A percentile compares a stretch with the other conserved stretches of the same genome.
Conservation (phyloP, 2,329 filamentous ascomycete species). For the Teratosphaeria zuluensis region DNA sequence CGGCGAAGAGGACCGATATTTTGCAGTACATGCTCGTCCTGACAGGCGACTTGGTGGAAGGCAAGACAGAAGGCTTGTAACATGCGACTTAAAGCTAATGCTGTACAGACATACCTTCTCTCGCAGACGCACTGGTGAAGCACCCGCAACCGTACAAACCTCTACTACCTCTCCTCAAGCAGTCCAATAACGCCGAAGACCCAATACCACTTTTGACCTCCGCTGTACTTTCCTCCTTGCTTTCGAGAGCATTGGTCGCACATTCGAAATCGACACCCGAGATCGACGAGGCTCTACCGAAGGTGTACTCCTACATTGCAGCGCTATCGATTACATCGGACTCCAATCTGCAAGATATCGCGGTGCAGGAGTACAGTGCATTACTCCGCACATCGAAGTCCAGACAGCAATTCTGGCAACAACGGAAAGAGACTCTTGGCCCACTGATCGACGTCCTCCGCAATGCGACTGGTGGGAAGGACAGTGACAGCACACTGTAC, state of each 20-base stretch:
- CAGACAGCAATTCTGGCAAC: conserved; percentile 80
- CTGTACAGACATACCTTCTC: conserved; percentile 60
- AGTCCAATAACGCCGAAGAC: conserved; percentile 75
- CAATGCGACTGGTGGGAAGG: conserved; percentile 63
- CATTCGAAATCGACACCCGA: conserved; percentile 51
- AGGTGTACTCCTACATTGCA: conserved; percentile 78
- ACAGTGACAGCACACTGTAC: conserved; percentile 52
- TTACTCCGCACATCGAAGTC: conserved; percentile 67
- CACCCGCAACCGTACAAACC: conserved; percentile 63
- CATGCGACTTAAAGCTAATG: conserved; percentile 13
- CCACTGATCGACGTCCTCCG: conserved; percentile 74
- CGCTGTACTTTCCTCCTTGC: conserved; percentile 71
- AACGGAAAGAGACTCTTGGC: conserved; percentile 71
- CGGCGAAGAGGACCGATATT: conserved; percentile 77
- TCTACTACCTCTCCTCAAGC: conserved; percentile 73
- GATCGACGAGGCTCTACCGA: conserved; percentile 66
- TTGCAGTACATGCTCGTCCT: conserved; percentile 92
- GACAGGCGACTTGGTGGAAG: conserved; percentile 74
- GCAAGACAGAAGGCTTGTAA: conserved; percentile 38
- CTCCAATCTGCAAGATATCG: conserved; percentile 87
- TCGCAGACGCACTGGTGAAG: conserved; percentile 66
- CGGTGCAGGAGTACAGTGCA: conserved; percentile 81
- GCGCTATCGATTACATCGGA: conserved; percentile 76
- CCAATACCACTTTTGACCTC: conserved; percentile 83
- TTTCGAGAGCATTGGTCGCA: conserved; percentile 53